Evolutionary conservation across 768 basidiomycete species (phyloP), one percentile per base, ranked within the genome.

Genomic region (Leucocoprinus birnbaumii): DNA sequence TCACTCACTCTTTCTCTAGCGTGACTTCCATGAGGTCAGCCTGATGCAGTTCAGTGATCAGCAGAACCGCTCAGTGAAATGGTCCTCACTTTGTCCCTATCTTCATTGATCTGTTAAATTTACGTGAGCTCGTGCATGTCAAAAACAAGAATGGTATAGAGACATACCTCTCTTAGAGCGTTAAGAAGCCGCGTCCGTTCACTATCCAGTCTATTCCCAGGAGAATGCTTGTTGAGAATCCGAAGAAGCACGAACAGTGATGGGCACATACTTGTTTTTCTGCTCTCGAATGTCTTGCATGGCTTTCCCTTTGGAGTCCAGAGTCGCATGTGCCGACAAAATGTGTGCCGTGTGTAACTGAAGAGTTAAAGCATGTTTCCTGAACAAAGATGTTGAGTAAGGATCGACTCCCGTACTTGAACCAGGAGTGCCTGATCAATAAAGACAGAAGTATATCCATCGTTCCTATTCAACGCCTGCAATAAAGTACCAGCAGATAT

Each of bases 311-410:
- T 91, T 91, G 66, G 87, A 82, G 57, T 91, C 88, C 3, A 93
- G 73, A 26, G 85, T 80, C 1, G 88, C 84, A 65, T 93, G 90
- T 5, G 89, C 89, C 7, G 91, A 90, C 2, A 93, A 73, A 41
- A 93, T 90, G 65, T 93, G 89, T 9, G 91, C 90, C 9, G 91
- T 93, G 61, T 93, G 91, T 34, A 93, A 72, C 67, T 93, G 91
- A 41, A 93, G 72, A 8, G 89, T 89, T 58, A 93, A 66, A 3
- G 89, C 89, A 65, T 92, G 91, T 71, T 91, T 91, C 71, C 89
- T 91, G 41, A 55, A 4, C 19, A 24, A 19, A 21, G 42, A 55
- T 49, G 22, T 40, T 34, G 16, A 55, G 48, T 53, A 34, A 48
- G 42, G 27, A 56, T 48, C 34, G 45, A 34, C 7, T 38, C 38